phyloP scores from a whole-genome alignment of 2,329 filamentous ascomycete species.

The Chaetomium strumarium region DNA sequence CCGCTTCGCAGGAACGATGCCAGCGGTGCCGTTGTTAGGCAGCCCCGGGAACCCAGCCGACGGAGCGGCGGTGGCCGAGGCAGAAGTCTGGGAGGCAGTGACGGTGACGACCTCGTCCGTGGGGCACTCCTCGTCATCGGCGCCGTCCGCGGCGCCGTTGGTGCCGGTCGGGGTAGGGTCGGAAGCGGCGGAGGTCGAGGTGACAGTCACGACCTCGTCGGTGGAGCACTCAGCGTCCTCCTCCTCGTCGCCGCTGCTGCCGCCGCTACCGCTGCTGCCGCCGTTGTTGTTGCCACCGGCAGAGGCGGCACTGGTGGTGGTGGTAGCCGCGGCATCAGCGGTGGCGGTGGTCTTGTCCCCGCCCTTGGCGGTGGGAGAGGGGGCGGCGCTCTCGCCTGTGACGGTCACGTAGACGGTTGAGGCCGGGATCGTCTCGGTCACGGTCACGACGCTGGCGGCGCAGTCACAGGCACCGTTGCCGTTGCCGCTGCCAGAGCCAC shows the following conservation, averaged over 20 bases:
- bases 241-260: background rate
- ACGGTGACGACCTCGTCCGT: conserved; percentile 15
- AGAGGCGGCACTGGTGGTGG: background rate
- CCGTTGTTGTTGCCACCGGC: background rate
- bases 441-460: conserved; percentile 2
- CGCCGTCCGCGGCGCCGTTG: background rate
- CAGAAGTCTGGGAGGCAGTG: conserved; percentile 5
- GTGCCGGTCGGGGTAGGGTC: background rate
- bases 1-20: too few relatives aligned
- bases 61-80: background rate
- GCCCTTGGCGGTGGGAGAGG: background rate
- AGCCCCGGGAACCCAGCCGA: background rate
- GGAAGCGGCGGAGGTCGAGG: conserved; percentile 11
- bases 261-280: background rate
- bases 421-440: conserved; percentile 10
- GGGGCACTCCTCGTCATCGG: conserved; percentile 10
- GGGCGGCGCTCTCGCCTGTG: conserved; percentile 4
- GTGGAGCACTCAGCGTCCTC: conserved; percentile 17
- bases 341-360: conserved; percentile 1
- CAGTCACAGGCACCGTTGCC: conserved; percentile 9
- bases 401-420: conserved; percentile 20
- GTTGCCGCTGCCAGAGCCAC: background rate
- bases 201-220: conserved; percentile 19
- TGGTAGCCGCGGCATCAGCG: background rate
- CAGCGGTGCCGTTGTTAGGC: too few relatives aligned